These are phyloP conservation scores for Actinomortierella ambigua DNA, from an alignment of 371 early-diverging fungal genomes.

Conservation along the genomic window DNA sequence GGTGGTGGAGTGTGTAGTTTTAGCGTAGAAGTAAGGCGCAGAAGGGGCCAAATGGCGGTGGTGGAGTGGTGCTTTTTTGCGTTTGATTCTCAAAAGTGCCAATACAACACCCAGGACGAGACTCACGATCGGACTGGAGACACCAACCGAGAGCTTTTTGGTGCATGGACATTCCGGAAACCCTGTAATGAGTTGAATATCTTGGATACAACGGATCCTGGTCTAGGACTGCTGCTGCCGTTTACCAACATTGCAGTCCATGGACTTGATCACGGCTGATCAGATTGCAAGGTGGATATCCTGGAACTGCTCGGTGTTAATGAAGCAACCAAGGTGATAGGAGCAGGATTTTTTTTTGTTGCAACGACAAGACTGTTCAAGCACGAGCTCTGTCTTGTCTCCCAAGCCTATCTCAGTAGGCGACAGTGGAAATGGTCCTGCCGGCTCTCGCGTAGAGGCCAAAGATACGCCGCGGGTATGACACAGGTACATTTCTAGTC, in stretches of 20 bases:
- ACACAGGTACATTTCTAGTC: conserved; percentile 23
- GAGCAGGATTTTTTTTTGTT: conserved; percentile 12
- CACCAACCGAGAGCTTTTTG: conserved; percentile 9
- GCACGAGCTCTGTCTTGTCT: conserved; percentile 11
- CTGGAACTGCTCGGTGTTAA: not conserved
- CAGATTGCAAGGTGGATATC: not conserved
- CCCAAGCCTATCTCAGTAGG: conserved; percentile 19
- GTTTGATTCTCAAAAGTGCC: conserved; percentile 8
- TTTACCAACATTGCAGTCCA: conserved; percentile 13
- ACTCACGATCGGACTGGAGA: conserved; percentile 7
- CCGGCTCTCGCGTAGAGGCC: conserved; percentile 1
- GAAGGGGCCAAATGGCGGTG: too few relatives aligned
- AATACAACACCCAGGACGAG: conserved; percentile 3
- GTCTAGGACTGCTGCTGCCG: not conserved
- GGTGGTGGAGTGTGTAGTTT: too few relatives aligned
- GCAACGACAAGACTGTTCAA: conserved; percentile 14
- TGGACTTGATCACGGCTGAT: conserved; percentile 2
- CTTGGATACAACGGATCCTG: not conserved
- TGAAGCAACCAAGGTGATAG: conserved; percentile 13
- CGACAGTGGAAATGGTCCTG: conserved; percentile 24
- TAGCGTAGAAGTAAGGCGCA: too few relatives aligned
- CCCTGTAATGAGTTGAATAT: conserved; percentile 16
- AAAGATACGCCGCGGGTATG: conserved; percentile 1
- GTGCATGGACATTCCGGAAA: conserved; percentile 15
- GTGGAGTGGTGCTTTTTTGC: too few relatives aligned